Evolutionary conservation across 345 rosid genomes (phyloP).

Genomic region (Aurinia saxatilis): DNA sequence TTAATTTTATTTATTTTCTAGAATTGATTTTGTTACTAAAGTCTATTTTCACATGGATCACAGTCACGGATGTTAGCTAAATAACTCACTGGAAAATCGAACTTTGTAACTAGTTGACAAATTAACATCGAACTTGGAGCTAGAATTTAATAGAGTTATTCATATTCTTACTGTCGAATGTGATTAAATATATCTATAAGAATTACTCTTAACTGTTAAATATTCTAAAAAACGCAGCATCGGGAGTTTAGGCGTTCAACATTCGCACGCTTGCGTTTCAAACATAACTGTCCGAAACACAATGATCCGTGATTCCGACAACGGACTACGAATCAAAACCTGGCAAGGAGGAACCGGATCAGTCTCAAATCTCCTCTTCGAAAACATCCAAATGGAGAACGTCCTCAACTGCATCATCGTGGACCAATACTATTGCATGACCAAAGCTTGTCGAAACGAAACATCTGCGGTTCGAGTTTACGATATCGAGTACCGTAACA

Average conservation of each 20-base stretch:
- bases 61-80: constrained; percentile 1
- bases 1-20: not conserved
- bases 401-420: constrained; percentile 83
- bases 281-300: constrained; percentile 74
- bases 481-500: constrained; percentile 59
- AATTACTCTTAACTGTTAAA: no score
- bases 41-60: not conserved
- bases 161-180: not conserved
- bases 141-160: not conserved
- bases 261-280: constrained; percentile 88
- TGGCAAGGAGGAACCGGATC: constrained; percentile 95
- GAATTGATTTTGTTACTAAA: constrained; percentile 3
- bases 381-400: constrained; percentile 90
- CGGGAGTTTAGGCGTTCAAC: constrained; percentile 91
- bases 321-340: constrained; percentile 85
- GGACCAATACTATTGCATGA: constrained; percentile 79
- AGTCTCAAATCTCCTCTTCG: constrained; percentile 57
- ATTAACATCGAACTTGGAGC: not conserved
- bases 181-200: not conserved
- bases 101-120: constrained; percentile 8
- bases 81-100: not conserved
- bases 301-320: constrained; percentile 72
- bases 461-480: constrained; percentile 80
- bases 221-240: constrained; percentile 70
- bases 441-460: constrained; percentile 63